These are phyloP conservation scores for Mycena alexandri DNA, from an alignment of 768 basidiomycete genomes.

Conservation along the genomic window DNA sequence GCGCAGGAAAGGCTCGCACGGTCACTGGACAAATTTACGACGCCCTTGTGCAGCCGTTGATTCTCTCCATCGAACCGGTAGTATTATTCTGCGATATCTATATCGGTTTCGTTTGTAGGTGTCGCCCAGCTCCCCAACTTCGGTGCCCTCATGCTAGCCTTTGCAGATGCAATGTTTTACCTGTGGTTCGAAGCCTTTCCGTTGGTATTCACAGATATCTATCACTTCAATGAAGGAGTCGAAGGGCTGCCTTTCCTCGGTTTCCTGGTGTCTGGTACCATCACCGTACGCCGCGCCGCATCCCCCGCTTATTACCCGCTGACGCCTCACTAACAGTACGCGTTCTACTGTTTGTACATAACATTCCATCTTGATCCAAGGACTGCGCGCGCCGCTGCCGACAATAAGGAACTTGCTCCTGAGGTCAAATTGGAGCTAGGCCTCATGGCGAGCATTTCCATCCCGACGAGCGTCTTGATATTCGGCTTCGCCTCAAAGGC, in stretches of 20 bases:
- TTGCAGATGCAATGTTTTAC: constrained; percentile 44
- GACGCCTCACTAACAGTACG: constrained; percentile 27
- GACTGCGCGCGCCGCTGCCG: constrained; percentile 13
- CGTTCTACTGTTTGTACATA: constrained; percentile 37
- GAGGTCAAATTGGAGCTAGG: constrained; percentile 49
- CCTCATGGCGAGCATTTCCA: constrained; percentile 47
- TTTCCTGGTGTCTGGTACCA: constrained; percentile 37
- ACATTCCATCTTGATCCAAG: constrained; percentile 30
- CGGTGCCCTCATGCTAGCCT: not conserved
- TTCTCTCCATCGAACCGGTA: constrained; percentile 48
- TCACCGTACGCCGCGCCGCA: constrained; percentile 6
- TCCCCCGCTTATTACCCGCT: not conserved
- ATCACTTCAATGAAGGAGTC: constrained; percentile 48
- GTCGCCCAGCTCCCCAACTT: not conserved
- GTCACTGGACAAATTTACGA: constrained; percentile 34
- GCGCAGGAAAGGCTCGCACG: constrained; percentile 36
- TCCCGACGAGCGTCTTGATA: constrained; percentile 49
- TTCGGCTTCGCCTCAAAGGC: constrained; percentile 49
- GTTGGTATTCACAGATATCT: constrained; percentile 48
- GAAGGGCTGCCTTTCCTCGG: constrained; percentile 50
- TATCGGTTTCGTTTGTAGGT: constrained; percentile 44
- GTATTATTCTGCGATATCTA: constrained; percentile 47
- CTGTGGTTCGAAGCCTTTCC: constrained; percentile 52
- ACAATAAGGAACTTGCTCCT: constrained; percentile 34
- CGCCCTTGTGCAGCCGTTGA: constrained; percentile 45